Evolutionary conservation across 208 protist genomes (phyloP), one percentile per base, ranked within the genome.

Genomic region (Angomonas ambiguus): DNA sequence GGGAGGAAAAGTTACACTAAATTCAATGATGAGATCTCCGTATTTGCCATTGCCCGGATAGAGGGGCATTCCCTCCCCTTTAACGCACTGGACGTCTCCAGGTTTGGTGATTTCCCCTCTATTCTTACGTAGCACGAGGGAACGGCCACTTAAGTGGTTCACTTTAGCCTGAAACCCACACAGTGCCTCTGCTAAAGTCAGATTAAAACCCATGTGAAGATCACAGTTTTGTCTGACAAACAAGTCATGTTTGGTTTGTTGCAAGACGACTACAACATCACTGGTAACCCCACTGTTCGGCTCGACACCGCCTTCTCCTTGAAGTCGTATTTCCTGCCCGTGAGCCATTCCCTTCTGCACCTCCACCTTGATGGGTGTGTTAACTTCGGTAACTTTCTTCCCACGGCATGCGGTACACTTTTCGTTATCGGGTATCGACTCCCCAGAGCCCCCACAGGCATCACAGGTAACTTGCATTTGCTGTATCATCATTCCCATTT

Each of bases 401-500:
- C 98, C 98, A 11, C 72, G 67, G 76, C 98, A 99, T 33, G 55
- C 67, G 20, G 45, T 67, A 74, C 98, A 99, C 28, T 82, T 69
- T 71, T 98, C 94, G 58, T 88, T 87, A 1, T 80, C 69, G 61
- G 87, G 74, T 35, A 98, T 93, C 41, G 71, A 59, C 57, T 89
- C 65, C 18, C 97, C 97, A 18, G 67, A 72, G 48, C 97, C 97
- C 11, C 83, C 67, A 77, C 98, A 99, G 0, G 77, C 76, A 20
- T 83, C 67, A 83, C 98, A 99, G 5, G 79, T 41, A 13, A 65
- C 69, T 48, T 92, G 86, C 53, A 97, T 70, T 74, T 98, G 95
- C 75, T 97, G 93, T 32, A 97, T 82, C 92, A 99, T 98, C 78
- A 97, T 97, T 8, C 94, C 97, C 80, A 98, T 82, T 82, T 98